Evolutionary conservation across 495 filamentous ascomycete genomes (phyloP), one percentile per base, ranked within the genome.

Genomic region (Melanomma pulvis-pyrius): DNA sequence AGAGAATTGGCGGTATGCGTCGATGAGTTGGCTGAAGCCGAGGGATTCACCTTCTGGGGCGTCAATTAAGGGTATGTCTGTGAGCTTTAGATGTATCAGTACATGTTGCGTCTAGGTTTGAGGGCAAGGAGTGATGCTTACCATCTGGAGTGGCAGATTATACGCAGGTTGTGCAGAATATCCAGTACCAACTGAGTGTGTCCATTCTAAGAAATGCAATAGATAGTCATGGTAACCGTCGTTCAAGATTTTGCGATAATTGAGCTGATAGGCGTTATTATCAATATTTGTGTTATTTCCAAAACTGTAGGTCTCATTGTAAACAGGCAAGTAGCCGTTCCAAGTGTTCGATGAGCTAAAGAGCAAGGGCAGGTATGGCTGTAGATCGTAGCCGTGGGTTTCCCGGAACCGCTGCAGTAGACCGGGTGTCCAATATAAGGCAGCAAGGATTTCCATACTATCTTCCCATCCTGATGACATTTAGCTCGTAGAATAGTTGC

Each of bases 11-110:
- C 76, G 73, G 53, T 82, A 83, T 0, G 66, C 71, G 57, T 83
- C 82, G 57, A 81, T 74, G 21, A 73, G 72, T 25, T 79, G 67
- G 22, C 57, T 58, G 58, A 81, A 81, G 28, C 68, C 73, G 1
- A 83, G 74, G 11, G 76, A 77, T 73, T 84, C 82, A 21, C 76
- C 75, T 64, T 84, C 82, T 0, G 82, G 81, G 6, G 74, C 79
- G 44, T 81, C 73, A 15, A 82, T 76, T 29, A 72, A 57, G 0
- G 79, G 75, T 9, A 83, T 74, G 25, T 75, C 71, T 13, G 55
- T 29, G 2, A 58, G 63, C 65, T 68, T 25, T 9, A 39, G n/a
- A n/a, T 39, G 21, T 3, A 12, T 53, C n/a, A 53, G 50, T 24
- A 6, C n/a, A 29, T 53, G 13, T 6, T 36, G 32, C 13, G 6